phyloP scores from a whole-genome alignment of 2,329 filamentous ascomycete genomes.

The Trichoderma koningii region DNA sequence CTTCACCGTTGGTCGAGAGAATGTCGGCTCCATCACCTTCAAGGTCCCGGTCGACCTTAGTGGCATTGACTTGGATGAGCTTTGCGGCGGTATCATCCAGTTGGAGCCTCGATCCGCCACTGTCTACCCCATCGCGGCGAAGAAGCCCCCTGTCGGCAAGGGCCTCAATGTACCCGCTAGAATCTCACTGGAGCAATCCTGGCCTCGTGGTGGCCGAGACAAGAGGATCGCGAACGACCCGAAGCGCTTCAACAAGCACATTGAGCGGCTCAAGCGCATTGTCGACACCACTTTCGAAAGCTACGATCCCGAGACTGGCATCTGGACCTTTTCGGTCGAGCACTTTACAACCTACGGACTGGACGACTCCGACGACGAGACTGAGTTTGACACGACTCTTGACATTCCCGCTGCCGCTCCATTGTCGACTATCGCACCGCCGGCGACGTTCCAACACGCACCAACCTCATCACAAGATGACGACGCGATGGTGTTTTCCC shows the following conservation, averaged over 20 bases:
- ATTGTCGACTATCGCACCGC: conserved; percentile 27
- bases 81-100: conserved; percentile 74
- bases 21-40: conserved; percentile 81
- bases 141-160: conserved; percentile 82
- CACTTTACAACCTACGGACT: conserved; percentile 96
- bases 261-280: conserved; percentile 78
- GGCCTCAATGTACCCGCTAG: conserved; percentile 89
- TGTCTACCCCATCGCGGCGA: conserved; percentile 75
- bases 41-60: conserved; percentile 80
- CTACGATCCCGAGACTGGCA: conserved; percentile 77
- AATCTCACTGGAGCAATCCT: conserved; percentile 89
- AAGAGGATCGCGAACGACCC: conserved; percentile 57
- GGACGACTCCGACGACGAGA: conserved; percentile 75
- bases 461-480: conserved; percentile 42
- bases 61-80: conserved; percentile 74
- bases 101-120: conserved; percentile 79
- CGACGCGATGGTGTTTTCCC: conserved; percentile 60
- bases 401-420: conserved; percentile 26
- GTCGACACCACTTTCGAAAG: conserved; percentile 77
- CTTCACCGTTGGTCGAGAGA: conserved; percentile 80
- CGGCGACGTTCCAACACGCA: conserved; percentile 30
- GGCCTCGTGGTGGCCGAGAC: conserved; percentile 69
- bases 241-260: conserved; percentile 75
- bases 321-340: conserved; percentile 91
- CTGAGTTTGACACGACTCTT: conserved; percentile 52